phyloP scores from a whole-genome alignment of 2,329 filamentous ascomycete species.

The Cladophialophora yegresii region DNA sequence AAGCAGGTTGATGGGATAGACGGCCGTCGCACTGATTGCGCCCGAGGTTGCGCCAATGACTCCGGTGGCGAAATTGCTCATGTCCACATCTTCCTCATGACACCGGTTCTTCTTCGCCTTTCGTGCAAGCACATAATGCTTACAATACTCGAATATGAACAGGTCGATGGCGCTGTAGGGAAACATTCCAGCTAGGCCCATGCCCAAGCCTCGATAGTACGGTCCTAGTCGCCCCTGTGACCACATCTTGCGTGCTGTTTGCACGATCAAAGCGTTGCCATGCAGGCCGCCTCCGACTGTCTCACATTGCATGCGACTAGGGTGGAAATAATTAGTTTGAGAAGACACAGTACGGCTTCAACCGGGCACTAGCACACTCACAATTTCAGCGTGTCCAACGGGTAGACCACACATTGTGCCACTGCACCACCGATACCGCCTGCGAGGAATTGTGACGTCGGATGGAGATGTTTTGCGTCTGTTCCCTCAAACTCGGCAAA shows the following conservation, averaged over 20 bases:
- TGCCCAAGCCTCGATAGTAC: conserved; percentile 89
- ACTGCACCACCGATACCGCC: conserved; percentile 92
- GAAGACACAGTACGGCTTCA: not conserved
- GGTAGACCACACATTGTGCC: conserved; percentile 88
- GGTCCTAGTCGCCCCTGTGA: conserved; percentile 69
- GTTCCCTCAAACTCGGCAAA: conserved; percentile 83
- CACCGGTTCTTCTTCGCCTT: conserved; percentile 69
- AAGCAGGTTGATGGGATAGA: conserved; percentile 93
- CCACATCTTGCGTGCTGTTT: conserved; percentile 86
- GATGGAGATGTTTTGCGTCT: conserved; percentile 75
- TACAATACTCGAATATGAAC: conserved; percentile 91
- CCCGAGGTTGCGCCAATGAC: conserved; percentile 89
- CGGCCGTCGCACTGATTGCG: conserved; percentile 86
- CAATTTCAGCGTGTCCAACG: conserved; percentile 71
- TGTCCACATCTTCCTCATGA: conserved; percentile 78
- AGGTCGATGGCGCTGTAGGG: conserved; percentile 97
- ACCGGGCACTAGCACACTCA: conserved; percentile 43
- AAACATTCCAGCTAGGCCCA: conserved; percentile 95
- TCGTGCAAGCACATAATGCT: conserved; percentile 68
- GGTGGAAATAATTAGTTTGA: conserved; percentile 8
- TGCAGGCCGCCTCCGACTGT: conserved; percentile 81
- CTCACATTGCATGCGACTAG: conserved; percentile 86
- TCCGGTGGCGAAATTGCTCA: conserved; percentile 80
- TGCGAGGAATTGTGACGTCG: conserved; percentile 84
- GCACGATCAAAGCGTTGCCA: conserved; percentile 78